These are phyloP conservation scores for Phytophthora aleatoria DNA, from an alignment of 352 stramenopile genomes.

Conservation along the genomic window DNA sequence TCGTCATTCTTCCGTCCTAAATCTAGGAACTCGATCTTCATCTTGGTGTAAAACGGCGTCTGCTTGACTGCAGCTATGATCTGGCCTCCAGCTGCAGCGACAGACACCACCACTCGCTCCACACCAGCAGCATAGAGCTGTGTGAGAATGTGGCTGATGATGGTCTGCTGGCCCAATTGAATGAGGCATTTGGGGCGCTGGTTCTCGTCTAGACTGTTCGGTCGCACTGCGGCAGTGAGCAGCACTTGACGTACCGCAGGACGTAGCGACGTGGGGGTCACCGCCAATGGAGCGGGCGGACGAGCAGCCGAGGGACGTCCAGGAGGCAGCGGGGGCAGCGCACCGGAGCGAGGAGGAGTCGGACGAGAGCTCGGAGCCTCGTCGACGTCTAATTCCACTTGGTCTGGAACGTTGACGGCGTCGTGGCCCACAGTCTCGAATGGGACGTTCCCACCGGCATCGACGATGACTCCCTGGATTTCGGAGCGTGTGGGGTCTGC, in stretches of 20 bases:
- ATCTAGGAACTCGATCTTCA: conserved; percentile 86
- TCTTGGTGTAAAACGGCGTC: conserved; percentile 72
- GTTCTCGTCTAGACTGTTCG: conserved; percentile 55
- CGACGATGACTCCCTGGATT: conserved; percentile 81
- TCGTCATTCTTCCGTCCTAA: conserved; percentile 68
- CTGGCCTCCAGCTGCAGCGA: conserved; percentile 58
- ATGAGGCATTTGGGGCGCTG: conserved; percentile 77
- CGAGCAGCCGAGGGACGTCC: conserved; percentile 22
- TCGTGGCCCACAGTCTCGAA: conserved; percentile 71
- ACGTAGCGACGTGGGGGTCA: conserved; percentile 30
- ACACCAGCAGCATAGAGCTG: conserved; percentile 78
- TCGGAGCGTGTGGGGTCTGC: conserved; percentile 57
- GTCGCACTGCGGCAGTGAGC: conserved; percentile 65
- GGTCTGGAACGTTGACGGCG: conserved; percentile 13
- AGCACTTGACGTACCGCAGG: conserved; percentile 57
- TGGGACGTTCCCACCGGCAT: conserved; percentile 72
- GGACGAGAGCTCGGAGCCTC: conserved; percentile 1
- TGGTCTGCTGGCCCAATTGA: conserved; percentile 68
- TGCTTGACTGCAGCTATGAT: conserved; percentile 72
- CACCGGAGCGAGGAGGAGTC: conserved; percentile 11
- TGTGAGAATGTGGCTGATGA: conserved; percentile 81
- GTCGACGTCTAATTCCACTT: conserved; percentile 21
- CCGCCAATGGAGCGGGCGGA: conserved; percentile 12
- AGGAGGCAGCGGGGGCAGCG: conserved; percentile 26
- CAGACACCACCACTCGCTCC: conserved; percentile 79